phyloP scores from a whole-genome alignment of 1,284 basidiomycete genomes.

The Pyrrhoderma lamaoense region DNA sequence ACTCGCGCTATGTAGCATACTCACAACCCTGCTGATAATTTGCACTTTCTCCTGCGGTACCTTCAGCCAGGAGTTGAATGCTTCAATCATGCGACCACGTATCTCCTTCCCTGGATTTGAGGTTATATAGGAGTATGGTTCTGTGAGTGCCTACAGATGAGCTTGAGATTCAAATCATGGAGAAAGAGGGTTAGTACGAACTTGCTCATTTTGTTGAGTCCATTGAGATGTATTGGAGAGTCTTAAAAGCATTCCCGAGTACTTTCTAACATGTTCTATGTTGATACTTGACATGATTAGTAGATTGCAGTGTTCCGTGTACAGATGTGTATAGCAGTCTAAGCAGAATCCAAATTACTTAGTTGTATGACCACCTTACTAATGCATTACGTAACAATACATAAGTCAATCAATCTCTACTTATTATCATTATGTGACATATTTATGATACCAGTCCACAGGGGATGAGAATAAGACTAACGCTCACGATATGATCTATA shows the following conservation, averaged over 20 bases:
- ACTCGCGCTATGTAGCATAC: slow-evolving; percentile 93
- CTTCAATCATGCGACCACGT: slow-evolving; percentile 81
- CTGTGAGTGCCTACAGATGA: slow-evolving; percentile 57
- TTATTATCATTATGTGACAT: too few species aligned
- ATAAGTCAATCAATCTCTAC: too few species aligned
- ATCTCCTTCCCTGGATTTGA: slow-evolving; percentile 92
- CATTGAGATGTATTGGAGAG: slow-evolving; percentile 6
- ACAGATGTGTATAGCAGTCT: too few species aligned
- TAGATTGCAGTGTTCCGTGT: neutral
- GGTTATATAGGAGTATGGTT: slow-evolving; percentile 86
- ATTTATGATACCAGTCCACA: too few species aligned
- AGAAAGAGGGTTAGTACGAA: neutral
- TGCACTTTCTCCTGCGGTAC: slow-evolving; percentile 69
- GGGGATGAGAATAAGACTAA: too few species aligned
- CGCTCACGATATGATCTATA: too few species aligned
- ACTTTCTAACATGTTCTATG: neutral
- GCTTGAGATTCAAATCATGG: neutral
- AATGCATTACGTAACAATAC: too few species aligned
- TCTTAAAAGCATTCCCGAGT: slow-evolving; percentile 8
- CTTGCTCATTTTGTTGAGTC: slow-evolving; percentile 14
- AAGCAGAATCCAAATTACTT: too few species aligned
- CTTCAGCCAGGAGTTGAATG: slow-evolving; percentile 90
- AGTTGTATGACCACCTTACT: too few species aligned
- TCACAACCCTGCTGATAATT: slow-evolving; percentile 75
- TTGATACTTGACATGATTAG: neutral